Percentiles rank a stretch among this genome's conserved stretches.
These are phyloP conservation scores for sweet orange (Citrus sinensis) DNA, from an alignment of 345 rosid genomes.

Conservation along the genomic window DNA sequence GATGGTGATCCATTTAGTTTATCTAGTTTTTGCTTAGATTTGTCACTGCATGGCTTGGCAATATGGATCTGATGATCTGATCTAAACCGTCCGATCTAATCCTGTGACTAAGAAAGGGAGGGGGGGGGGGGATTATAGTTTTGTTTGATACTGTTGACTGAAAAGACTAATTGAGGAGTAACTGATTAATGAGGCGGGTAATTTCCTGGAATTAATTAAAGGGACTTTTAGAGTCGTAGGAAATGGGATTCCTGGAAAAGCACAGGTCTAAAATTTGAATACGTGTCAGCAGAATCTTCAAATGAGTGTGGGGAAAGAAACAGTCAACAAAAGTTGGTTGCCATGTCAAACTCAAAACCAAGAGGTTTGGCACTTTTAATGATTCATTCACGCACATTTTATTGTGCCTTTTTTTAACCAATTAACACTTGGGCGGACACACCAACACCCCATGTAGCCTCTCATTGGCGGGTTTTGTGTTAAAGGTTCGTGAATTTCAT, in stretches of 20 bases:
- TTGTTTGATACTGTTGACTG: not conserved
- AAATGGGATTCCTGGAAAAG: not conserved
- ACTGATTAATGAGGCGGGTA: not conserved
- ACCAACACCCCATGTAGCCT: not conserved
- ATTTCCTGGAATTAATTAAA: not conserved
- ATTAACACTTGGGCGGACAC: not conserved
- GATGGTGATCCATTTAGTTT: not conserved
- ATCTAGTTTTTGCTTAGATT: not conserved
- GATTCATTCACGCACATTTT: not conserved
- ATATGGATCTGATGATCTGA: not conserved
- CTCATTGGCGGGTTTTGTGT: not conserved
- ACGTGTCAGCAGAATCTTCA: constrained; percentile 16
- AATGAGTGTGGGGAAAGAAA: not conserved
- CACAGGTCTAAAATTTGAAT: not conserved
- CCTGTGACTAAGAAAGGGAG: no score
- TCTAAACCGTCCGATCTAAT: not conserved
- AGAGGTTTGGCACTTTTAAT: not conserved
- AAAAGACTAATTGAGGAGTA: not conserved
- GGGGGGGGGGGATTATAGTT: not conserved
- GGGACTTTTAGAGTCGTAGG: not conserved
- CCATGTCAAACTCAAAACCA: constrained; percentile 7
- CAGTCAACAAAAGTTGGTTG: constrained; percentile 7
- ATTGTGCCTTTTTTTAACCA: not conserved
- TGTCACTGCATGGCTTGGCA: constrained; percentile 4
- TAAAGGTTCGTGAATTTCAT: constrained; percentile 2